Percentiles rank a stretch among this genome's conserved stretches.
These are phyloP conservation scores for Wickerhamiella australiensis DNA, from an alignment of 805 yeast species.

Conservation along the genomic window DNA sequence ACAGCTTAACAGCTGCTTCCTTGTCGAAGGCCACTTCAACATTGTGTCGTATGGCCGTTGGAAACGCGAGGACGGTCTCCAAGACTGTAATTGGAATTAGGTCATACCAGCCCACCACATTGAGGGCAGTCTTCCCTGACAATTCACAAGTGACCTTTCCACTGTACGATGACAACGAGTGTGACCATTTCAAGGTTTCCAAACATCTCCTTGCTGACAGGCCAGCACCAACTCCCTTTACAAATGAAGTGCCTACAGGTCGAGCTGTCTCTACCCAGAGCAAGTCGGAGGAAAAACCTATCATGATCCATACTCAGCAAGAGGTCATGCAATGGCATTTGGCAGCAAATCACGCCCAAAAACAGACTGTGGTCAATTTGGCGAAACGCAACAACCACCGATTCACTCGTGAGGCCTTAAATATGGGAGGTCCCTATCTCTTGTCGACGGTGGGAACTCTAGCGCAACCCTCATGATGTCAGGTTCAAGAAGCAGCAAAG, in stretches of 20 bases:
- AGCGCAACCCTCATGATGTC: too few species aligned
- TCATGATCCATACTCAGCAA: not conserved
- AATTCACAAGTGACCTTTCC: too few species aligned
- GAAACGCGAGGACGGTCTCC: not conserved
- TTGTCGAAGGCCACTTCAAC: not conserved
- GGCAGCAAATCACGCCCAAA: not conserved
- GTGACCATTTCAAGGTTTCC: too few species aligned
- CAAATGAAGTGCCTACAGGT: not conserved
- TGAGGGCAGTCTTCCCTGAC: not conserved
- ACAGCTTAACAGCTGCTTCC: not conserved
- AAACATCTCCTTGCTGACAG: not conserved
- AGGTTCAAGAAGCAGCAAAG: too few species aligned
- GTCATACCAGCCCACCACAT: too few species aligned
- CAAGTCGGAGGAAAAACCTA: too few species aligned
- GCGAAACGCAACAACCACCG: not conserved
- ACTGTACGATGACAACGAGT: too few species aligned
- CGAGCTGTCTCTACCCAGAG: not conserved
- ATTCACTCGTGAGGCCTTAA: not conserved
- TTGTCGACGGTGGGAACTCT: too few species aligned
- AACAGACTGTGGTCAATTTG: not conserved
- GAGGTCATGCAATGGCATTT: not conserved
- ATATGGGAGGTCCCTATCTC: too few species aligned
- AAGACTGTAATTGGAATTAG: not conserved
- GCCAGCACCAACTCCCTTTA: not conserved
- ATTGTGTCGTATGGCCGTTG: too few species aligned